A percentile compares a stretch with the other conserved stretches of the same genome.
Evolutionary conservation across 2,329 filamentous ascomycete species (phyloP).

Genomic region (Chaetomium strumarium): DNA sequence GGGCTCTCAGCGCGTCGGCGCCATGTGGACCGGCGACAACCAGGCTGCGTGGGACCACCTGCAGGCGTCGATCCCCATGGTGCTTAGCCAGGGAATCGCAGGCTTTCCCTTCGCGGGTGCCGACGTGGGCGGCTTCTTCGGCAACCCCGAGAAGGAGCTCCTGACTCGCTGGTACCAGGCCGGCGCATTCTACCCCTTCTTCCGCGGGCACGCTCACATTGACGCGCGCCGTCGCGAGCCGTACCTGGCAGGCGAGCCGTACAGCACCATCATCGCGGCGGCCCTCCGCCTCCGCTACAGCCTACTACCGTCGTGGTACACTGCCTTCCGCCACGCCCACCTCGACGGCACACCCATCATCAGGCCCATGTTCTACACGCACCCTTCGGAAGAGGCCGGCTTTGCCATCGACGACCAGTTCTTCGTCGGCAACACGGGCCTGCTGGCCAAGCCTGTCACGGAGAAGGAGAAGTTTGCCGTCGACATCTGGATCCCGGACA

Average conservation of each 20-base stretch:
- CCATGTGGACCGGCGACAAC: slow-evolving; percentile 99
- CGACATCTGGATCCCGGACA: slow-evolving; percentile 82
- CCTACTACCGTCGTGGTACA: slow-evolving; percentile 91
- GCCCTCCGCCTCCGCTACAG: slow-evolving; percentile 85
- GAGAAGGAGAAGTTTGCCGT: slow-evolving; percentile 66
- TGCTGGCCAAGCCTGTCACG: slow-evolving; percentile 88
- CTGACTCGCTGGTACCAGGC: slow-evolving; percentile 94
- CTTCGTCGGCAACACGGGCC: slow-evolving; percentile 79
- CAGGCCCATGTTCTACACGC: slow-evolving; percentile 86
- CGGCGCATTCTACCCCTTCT: slow-evolving; percentile 95
- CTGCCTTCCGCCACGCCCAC: slow-evolving; percentile 86
- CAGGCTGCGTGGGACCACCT: slow-evolving; percentile 89
- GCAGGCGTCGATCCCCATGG: slow-evolving; percentile 85
- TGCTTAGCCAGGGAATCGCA: slow-evolving; percentile 84
- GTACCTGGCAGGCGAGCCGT: slow-evolving; percentile 79
- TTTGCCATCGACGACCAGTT: slow-evolving; percentile 89
- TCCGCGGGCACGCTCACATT: slow-evolving; percentile 95
- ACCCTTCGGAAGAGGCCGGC: slow-evolving; percentile 79
- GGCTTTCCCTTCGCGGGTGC: slow-evolving; percentile 93
- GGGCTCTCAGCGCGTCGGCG: slow-evolving; percentile 81
- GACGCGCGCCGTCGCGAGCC: slow-evolving; percentile 92
- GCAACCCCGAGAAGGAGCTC: slow-evolving; percentile 89
- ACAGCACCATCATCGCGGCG: slow-evolving; percentile 78
- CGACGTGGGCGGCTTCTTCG: slow-evolving; percentile 96
- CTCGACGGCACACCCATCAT: slow-evolving; percentile 80